Conservation (phyloP, 2,329 filamentous ascomycete genomes). For the Colletotrichum brevisporum region DNA sequence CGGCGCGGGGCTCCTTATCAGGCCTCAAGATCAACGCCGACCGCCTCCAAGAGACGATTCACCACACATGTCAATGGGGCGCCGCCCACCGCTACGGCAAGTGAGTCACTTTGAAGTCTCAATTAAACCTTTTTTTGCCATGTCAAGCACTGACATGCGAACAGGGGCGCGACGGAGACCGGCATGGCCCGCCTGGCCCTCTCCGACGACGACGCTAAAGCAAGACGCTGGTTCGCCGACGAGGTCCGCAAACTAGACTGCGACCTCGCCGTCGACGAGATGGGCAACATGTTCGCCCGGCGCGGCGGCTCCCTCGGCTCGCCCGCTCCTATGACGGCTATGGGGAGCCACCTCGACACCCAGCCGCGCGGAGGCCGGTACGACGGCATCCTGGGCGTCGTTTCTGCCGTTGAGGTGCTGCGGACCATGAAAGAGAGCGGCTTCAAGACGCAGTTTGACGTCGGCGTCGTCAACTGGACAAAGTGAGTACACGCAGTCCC, state of each 20-base stretch:
- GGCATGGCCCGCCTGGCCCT: slow-evolving; percentile 84
- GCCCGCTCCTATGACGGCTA: slow-evolving; percentile 74
- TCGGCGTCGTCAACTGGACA: slow-evolving; percentile 85
- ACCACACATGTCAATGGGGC: slow-evolving; percentile 52
- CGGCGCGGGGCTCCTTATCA: slow-evolving; percentile 25
- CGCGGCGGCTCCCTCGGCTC: slow-evolving; percentile 71
- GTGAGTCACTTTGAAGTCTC: slow-evolving; percentile 42
- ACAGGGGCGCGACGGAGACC: slow-evolving; percentile 63
- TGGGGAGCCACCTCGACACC: slow-evolving; percentile 78
- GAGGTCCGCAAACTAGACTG: slow-evolving; percentile 76
- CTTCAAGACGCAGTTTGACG: slow-evolving; percentile 77
- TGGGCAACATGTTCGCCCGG: slow-evolving; percentile 86
- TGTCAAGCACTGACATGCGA: not conserved
- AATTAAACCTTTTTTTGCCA: not conserved
- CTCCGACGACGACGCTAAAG: slow-evolving; percentile 78
- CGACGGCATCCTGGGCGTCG: slow-evolving; percentile 83
- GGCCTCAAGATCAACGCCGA: slow-evolving; percentile 47
- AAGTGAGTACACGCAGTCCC: slow-evolving; percentile 61
- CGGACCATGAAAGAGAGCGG: slow-evolving; percentile 76
- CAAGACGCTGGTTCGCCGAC: slow-evolving; percentile 81
- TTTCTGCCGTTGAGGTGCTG: slow-evolving; percentile 81
- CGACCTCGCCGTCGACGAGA: slow-evolving; percentile 76
- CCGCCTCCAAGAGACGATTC: slow-evolving; percentile 49
- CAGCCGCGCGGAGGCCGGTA: slow-evolving; percentile 77
- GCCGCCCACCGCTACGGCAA: slow-evolving; percentile 47